Conservation (phyloP, 352 stramenopile genomes). For the Globisporangium takayamanum region DNA sequence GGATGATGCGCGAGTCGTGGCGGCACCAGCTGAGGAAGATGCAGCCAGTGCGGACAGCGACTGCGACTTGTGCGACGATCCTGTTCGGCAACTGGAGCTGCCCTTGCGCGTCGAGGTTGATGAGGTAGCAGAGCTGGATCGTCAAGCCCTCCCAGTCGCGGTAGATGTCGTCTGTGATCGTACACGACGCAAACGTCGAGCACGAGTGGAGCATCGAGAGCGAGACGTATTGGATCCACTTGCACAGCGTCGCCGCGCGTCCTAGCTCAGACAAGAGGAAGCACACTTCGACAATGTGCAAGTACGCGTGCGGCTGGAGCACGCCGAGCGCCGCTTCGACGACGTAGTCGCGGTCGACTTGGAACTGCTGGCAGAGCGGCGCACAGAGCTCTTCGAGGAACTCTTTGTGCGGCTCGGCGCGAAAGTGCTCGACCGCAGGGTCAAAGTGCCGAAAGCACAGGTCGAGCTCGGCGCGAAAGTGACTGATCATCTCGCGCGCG, state of each 20-base stretch:
- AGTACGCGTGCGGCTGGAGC: conserved; percentile 72
- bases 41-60: conserved; percentile 65
- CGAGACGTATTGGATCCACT: conserved; percentile 80
- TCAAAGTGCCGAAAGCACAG: conserved; percentile 32
- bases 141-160: conserved; percentile 80
- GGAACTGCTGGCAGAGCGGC: conserved; percentile 70
- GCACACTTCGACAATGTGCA: conserved; percentile 79
- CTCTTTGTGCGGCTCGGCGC: conserved; percentile 33
- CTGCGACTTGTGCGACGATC: conserved; percentile 48
- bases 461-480: conserved; percentile 66
- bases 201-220: conserved; percentile 78
- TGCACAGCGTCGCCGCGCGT: conserved; percentile 44
- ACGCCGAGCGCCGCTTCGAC: conserved; percentile 70
- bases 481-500: conserved; percentile 78
- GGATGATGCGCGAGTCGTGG: conserved; percentile 53
- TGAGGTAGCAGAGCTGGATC: conserved; percentile 74
- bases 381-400: conserved; percentile 73
- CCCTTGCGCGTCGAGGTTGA: conserved; percentile 53
- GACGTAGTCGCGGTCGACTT: conserved; percentile 74
- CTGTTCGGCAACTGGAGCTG: conserved; percentile 46
- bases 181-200: conserved; percentile 69
- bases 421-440: conserved; percentile 16
- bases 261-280: conserved; percentile 67
- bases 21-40: conserved; percentile 74
- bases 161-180: conserved; percentile 69